Percentiles rank a stretch among this genome's conserved stretches.
phyloP scores from a whole-genome alignment of 305 asterid genomes.

The Fraxinus floribunda region DNA sequence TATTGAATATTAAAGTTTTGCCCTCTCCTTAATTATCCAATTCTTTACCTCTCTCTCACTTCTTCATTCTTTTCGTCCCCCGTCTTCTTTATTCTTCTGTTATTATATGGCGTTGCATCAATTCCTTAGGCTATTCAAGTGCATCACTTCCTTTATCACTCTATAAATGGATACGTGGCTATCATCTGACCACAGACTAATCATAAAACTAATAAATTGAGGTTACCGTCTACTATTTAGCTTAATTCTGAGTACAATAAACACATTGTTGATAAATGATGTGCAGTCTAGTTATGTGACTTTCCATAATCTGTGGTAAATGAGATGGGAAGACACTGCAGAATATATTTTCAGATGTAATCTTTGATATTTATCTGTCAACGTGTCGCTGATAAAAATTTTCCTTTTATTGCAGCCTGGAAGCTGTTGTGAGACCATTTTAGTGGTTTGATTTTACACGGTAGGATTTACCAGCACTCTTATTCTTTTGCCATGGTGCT shows the following conservation, averaged over 20 bases:
- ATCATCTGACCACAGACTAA: neutral
- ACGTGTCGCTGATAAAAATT: neutral
- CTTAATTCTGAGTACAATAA: neutral
- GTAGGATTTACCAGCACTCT: constrained; percentile 25
- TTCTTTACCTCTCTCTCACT: neutral
- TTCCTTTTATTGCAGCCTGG: constrained; percentile 51
- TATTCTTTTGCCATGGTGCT: constrained; percentile 23
- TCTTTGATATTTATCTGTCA: neutral
- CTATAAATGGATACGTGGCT: neutral
- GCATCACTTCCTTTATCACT: neutral
- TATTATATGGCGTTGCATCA: neutral
- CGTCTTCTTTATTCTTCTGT: neutral
- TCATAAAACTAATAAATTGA: too few relatives aligned
- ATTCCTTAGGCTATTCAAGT: neutral
- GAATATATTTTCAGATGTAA: neutral
- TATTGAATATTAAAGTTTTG: neutral
- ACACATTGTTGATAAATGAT: neutral
- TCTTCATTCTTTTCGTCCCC: neutral
- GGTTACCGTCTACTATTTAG: neutral
- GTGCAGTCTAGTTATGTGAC: neutral
- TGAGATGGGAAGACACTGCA: neutral
- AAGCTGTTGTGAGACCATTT: constrained; percentile 44
- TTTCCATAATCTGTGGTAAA: neutral
- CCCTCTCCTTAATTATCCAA: neutral
- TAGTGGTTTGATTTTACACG: neutral